Percentiles rank a stretch among this genome's conserved stretches.
phyloP scores from a whole-genome alignment of 768 basidiomycete genomes.

The Lentinula edodes region DNA sequence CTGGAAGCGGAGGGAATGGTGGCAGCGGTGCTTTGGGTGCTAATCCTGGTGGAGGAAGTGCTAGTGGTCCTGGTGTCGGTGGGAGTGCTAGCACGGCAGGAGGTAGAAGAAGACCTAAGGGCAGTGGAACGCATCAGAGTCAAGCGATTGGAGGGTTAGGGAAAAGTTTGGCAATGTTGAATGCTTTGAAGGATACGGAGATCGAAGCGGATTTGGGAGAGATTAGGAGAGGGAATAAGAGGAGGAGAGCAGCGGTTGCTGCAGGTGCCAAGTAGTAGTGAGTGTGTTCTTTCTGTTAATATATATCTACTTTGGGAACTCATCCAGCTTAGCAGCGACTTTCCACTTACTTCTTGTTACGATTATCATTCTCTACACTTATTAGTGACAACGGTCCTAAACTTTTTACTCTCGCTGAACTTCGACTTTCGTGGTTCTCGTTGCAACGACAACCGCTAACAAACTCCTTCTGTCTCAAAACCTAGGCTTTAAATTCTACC shows the following conservation, averaged over 20 bases:
- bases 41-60: conserved; percentile 13
- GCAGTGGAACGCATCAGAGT: conserved; percentile 46
- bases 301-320: background rate
- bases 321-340: too few relatives aligned
- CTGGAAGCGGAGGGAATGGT: conserved; percentile 19
- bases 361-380: too few relatives aligned
- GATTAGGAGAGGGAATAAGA: conserved; percentile 72
- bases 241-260: conserved; percentile 35
- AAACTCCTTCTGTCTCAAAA: too few relatives aligned
- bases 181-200: conserved; percentile 59
- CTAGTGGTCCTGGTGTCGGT: conserved; percentile 26
- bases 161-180: conserved; percentile 60
- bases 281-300: background rate
- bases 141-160: conserved; percentile 65
- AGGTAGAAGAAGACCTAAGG: conserved; percentile 47
- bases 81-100: conserved; percentile 24
- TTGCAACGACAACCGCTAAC: too few relatives aligned
- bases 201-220: conserved; percentile 73
- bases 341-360: too few relatives aligned
- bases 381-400: too few relatives aligned
- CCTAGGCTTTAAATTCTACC: too few relatives aligned
- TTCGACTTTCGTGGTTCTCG: too few relatives aligned
- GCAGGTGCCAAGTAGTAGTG: conserved; percentile 2
- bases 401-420: too few relatives aligned
- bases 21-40: conserved; percentile 23